Percentiles rank a stretch among this genome's conserved stretches.
phyloP scores from a whole-genome alignment of 169 alveolate genomes.

The Plasmodium sp. region DNA sequence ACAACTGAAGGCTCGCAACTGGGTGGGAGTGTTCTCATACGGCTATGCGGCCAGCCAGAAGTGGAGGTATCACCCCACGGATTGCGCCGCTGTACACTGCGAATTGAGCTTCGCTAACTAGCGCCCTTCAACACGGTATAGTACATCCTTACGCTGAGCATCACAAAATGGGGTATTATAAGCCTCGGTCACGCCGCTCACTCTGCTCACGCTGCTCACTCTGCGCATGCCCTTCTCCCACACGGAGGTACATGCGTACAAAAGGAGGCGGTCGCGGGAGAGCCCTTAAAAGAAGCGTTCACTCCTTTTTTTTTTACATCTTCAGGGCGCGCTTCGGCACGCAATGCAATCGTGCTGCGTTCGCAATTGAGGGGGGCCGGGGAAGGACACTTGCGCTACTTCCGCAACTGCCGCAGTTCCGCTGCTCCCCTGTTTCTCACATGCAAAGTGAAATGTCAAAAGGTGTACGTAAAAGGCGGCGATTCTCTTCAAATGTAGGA shows the following conservation, averaged over 20 bases:
- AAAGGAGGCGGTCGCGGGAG: background rate
- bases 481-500: background rate
- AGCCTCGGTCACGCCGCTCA: background rate
- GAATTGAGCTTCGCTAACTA: background rate
- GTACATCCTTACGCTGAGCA: background rate
- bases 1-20: background rate
- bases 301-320: background rate
- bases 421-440: slow-evolving; percentile 1
- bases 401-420: background rate
- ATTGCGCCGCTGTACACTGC: background rate
- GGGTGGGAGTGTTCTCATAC: background rate
- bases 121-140: background rate
- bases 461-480: background rate
- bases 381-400: background rate
- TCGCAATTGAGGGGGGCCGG: background rate
- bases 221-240: background rate
- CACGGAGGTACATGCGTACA: background rate
- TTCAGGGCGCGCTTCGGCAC: background rate
- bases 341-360: background rate
- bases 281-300: background rate
- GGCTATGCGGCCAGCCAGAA: background rate
- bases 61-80: background rate
- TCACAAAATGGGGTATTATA: background rate
- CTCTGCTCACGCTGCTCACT: background rate
- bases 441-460: background rate